These are phyloP conservation scores for Cyclotella distinguenda DNA, from an alignment of 108 stramenopile species.

Conservation along the genomic window DNA sequence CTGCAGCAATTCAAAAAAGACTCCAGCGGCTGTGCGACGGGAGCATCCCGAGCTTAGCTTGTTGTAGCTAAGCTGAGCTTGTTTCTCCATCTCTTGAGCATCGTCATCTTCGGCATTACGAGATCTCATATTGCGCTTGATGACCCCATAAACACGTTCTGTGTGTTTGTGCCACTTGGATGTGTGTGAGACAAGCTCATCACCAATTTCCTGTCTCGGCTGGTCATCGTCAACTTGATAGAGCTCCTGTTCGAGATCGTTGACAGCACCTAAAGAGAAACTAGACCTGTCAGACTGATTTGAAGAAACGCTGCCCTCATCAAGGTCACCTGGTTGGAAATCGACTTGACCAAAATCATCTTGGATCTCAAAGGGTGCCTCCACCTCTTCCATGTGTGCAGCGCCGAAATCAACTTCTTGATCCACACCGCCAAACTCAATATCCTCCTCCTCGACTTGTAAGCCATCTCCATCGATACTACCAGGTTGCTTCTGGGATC, in stretches of 20 bases:
- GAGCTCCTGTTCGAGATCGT: constrained; percentile 58
- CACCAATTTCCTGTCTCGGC: constrained; percentile 63
- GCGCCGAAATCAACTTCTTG: constrained; percentile 45
- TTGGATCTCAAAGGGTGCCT: constrained; percentile 47
- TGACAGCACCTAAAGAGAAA: constrained; percentile 72
- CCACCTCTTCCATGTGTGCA: constrained; percentile 36
- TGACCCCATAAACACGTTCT: constrained; percentile 63
- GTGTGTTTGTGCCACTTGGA: constrained; percentile 94
- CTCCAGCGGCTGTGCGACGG: constrained; percentile 80
- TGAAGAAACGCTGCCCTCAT: constrained; percentile 43
- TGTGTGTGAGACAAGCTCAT: constrained; percentile 52
- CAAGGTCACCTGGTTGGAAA: constrained; percentile 44
- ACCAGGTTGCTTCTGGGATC: constrained; percentile 31
- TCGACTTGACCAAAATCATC: constrained; percentile 41
- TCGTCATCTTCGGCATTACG: constrained; percentile 40
- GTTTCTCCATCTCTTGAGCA: constrained; percentile 50
- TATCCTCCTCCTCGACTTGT: constrained; percentile 44
- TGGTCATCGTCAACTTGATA: constrained; percentile 58
- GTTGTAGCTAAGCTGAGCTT: constrained; percentile 56
- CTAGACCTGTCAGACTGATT: constrained; percentile 35
- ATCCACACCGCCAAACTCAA: constrained; percentile 34
- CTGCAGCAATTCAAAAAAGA: constrained; percentile 92
- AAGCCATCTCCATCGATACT: constrained; percentile 28
- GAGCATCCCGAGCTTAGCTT: constrained; percentile 61
- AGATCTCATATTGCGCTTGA: constrained; percentile 64